Percentiles rank a stretch among this genome's conserved stretches.
These are phyloP conservation scores for Leccinum olivaceopallidum DNA, from an alignment of 768 basidiomycete species.

Conservation along the genomic window DNA sequence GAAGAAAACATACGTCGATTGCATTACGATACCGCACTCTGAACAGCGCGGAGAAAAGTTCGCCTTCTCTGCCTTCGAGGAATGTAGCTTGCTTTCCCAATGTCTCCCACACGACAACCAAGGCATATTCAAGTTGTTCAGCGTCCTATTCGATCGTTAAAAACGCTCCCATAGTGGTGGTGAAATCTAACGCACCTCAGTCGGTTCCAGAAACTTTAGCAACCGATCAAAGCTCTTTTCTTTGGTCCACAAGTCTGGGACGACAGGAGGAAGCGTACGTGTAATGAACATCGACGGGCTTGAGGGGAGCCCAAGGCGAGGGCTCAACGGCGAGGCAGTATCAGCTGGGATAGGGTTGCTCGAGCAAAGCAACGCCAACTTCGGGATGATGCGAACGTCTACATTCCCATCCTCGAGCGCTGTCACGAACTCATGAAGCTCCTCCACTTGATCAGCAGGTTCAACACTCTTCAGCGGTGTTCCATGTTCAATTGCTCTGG, in stretches of 20 bases:
- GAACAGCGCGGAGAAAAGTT: constrained; percentile 71
- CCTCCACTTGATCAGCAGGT: constrained; percentile 42
- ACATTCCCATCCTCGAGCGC: constrained; percentile 55
- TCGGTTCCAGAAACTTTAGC: constrained; percentile 57
- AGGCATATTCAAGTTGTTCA: constrained; percentile 70
- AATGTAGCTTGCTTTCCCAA: constrained; percentile 70
- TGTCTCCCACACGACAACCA: constrained; percentile 84
- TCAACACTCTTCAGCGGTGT: constrained; percentile 43
- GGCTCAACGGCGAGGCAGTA: constrained; percentile 52
- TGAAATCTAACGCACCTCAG: constrained; percentile 48
- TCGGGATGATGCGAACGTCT: constrained; percentile 58
- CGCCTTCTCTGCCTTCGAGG: constrained; percentile 79
- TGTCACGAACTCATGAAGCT: constrained; percentile 54
- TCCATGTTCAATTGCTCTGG: constrained; percentile 45
- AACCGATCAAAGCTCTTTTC: constrained; percentile 70
- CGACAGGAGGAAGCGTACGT: constrained; percentile 40
- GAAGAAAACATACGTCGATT: constrained; percentile 53
- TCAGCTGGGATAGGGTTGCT: constrained; percentile 50
- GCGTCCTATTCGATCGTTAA: constrained; percentile 45
- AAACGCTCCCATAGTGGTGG: neutral
- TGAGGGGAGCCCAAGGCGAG: constrained; percentile 48
- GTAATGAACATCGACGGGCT: constrained; percentile 59
- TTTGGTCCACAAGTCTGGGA: constrained; percentile 69
- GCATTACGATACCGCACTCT: constrained; percentile 72
- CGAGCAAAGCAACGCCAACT: constrained; percentile 62